These are phyloP conservation scores for Kalanchoe fedtschenkoi DNA, from an alignment of 164 flowering plant species.

Conservation along the genomic window DNA sequence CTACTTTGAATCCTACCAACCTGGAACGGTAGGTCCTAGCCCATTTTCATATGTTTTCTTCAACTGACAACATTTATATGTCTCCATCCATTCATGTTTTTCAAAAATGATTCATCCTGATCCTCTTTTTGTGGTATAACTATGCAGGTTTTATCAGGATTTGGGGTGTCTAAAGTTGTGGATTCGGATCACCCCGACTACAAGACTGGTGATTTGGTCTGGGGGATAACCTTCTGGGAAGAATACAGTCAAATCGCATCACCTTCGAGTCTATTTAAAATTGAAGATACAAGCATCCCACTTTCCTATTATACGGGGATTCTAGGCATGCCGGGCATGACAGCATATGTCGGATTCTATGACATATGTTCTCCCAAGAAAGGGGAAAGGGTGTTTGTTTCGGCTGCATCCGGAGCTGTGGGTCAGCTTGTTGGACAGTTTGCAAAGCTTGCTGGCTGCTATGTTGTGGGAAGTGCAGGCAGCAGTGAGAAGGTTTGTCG, in stretches of 20 bases:
- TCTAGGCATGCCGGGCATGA: slow-evolving; percentile 13
- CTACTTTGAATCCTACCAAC: neutral
- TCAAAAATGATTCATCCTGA: too few species aligned
- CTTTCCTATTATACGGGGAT: neutral
- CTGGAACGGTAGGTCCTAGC: slow-evolving; percentile 7
- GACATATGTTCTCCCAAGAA: slow-evolving; percentile 27
- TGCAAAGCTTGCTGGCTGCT: slow-evolving; percentile 22
- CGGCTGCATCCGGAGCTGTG: slow-evolving; percentile 29
- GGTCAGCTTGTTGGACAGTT: slow-evolving; percentile 31
- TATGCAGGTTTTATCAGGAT: neutral
- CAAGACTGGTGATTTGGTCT: neutral
- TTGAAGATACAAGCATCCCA: neutral
- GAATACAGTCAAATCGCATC: neutral
- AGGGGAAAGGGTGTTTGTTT: slow-evolving; percentile 25
- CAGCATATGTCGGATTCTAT: slow-evolving; percentile 28
- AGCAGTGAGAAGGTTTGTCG: slow-evolving; percentile 21
- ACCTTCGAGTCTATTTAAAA: neutral
- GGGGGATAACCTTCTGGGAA: neutral
- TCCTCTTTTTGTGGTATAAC: too few species aligned
- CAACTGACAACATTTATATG: too few species aligned
- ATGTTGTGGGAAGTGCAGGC: slow-evolving; percentile 36
- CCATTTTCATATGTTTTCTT: too few species aligned
- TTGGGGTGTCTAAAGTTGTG: neutral
- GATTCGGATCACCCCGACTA: neutral
- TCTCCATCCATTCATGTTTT: neutral